Evolutionary conservation across 495 filamentous ascomycete species (phyloP).

Genomic region (Aspergillus heteromorphus): DNA sequence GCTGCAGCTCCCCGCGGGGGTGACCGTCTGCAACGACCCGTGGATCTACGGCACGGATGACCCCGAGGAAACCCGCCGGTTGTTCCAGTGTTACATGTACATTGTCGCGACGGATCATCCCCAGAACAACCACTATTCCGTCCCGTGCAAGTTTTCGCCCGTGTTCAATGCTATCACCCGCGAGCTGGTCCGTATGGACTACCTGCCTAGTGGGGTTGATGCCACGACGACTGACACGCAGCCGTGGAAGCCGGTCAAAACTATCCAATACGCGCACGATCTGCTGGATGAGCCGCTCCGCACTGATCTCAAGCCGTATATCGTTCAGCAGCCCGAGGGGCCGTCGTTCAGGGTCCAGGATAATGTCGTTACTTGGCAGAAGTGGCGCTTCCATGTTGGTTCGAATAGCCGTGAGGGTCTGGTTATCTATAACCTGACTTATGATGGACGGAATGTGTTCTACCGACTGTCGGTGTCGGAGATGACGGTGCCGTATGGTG

Average conservation of each 20-base stretch:
- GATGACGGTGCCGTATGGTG: constrained; percentile 65
- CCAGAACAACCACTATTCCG: constrained; percentile 67
- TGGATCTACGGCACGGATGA: constrained; percentile 44
- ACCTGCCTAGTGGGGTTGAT: constrained; percentile 36
- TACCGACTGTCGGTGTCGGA: constrained; percentile 72
- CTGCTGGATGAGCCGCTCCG: constrained; percentile 34
- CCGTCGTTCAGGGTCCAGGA: constrained; percentile 55
- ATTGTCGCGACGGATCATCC: constrained; percentile 34
- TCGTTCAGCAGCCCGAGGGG: constrained; percentile 73
- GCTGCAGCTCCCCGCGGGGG: constrained; percentile 32
- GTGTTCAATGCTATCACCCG: constrained; percentile 62
- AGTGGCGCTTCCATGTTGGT: constrained; percentile 62
- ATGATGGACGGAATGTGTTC: constrained; percentile 64
- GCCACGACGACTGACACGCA: constrained; percentile 27
- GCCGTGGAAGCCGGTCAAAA: constrained; percentile 46
- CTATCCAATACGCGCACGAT: constrained; percentile 46
- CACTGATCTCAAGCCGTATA: constrained; percentile 69
- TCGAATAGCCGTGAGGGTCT: constrained; percentile 62
- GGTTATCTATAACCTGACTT: constrained; percentile 60
- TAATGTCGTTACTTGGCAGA: constrained; percentile 54
- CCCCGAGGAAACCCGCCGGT: constrained; percentile 28
- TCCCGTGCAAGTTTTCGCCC: constrained; percentile 72
- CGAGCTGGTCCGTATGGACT: constrained; percentile 55
- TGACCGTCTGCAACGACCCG: constrained; percentile 39
- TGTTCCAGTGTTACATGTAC: constrained; percentile 45